Conservation (phyloP, 1,284 basidiomycete species). For the Moniliella sp. region DNA sequence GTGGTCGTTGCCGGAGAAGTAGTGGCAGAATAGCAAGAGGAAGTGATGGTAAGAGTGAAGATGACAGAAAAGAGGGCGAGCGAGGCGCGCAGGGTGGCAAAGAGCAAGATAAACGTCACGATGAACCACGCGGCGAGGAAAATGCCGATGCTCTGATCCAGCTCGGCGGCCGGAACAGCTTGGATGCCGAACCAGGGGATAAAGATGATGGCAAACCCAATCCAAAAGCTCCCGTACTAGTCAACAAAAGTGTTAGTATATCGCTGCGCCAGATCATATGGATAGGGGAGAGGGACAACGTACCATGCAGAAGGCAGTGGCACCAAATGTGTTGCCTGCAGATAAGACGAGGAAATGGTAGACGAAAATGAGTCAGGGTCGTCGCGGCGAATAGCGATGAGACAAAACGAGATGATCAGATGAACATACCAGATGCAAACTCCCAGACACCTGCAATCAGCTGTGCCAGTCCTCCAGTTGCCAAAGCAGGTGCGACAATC, state of each 20-base stretch:
- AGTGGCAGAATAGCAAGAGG: slow-evolving; percentile 31
- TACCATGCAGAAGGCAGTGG: too few relatives aligned
- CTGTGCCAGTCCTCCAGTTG: slow-evolving; percentile 53
- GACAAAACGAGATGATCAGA: too few relatives aligned
- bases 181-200: slow-evolving; percentile 20
- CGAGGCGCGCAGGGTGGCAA: slow-evolving; percentile 5
- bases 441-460: slow-evolving; percentile 42
- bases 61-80: slow-evolving; percentile 43
- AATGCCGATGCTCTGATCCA: slow-evolving; percentile 8
- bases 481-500: slow-evolving; percentile 17
- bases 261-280: too few relatives aligned
- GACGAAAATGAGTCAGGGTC: too few relatives aligned
- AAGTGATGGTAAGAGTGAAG: slow-evolving; percentile 47
- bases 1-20: slow-evolving; percentile 11
- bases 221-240: slow-evolving; percentile 28
- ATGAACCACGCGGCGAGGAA: slow-evolving; percentile 6
- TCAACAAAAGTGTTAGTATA: slow-evolving; percentile 1
- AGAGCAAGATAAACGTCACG: slow-evolving; percentile 14
- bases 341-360: too few relatives aligned
- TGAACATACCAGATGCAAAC: slow-evolving; percentile 41
- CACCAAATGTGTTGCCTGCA: slow-evolving; percentile 16
- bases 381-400: too few relatives aligned
- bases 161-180: slow-evolving; percentile 7
- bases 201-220: slow-evolving; percentile 15
- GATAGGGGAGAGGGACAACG: too few relatives aligned